These are phyloP conservation scores for Wallacemonas sp. DNA, from an alignment of 208 protist species.

Conservation along the genomic window DNA sequence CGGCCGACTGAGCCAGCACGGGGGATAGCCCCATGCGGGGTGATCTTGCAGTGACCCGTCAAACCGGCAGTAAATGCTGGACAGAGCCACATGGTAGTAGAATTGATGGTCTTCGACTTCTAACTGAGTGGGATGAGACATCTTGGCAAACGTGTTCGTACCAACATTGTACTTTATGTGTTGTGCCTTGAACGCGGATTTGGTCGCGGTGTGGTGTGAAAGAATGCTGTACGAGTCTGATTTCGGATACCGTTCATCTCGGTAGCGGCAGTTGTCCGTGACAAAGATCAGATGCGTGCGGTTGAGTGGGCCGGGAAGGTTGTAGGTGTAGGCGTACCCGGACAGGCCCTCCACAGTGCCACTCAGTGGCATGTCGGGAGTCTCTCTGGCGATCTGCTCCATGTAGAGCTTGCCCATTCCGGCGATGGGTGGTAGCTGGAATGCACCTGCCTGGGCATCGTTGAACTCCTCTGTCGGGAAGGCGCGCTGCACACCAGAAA, in stretches of 20 bases:
- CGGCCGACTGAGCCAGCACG: too few species aligned
- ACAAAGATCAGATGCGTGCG: neutral
- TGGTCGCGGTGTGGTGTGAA: neutral
- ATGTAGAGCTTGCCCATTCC: slow-evolving; percentile 6
- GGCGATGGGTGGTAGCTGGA: neutral
- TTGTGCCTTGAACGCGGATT: neutral
- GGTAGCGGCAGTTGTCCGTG: neutral
- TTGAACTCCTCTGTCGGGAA: neutral
- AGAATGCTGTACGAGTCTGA: neutral
- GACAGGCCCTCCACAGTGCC: neutral
- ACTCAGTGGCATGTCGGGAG: neutral
- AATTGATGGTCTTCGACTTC: neutral
- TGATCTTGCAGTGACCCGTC: neutral
- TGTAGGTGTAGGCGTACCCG: slow-evolving; percentile 1
- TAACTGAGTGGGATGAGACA: neutral
- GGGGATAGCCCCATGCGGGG: too few species aligned
- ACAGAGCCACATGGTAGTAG: neutral
- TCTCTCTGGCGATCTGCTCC: neutral
- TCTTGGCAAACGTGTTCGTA: neutral
- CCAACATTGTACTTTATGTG: neutral
- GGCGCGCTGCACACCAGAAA: neutral
- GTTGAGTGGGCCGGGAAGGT: neutral
- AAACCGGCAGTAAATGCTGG: neutral
- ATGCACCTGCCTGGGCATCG: neutral
- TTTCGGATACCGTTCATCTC: neutral